These are phyloP conservation scores for Torulaspora pretoriensis DNA, from an alignment of 1,139 yeast species.

Conservation along the genomic window DNA sequence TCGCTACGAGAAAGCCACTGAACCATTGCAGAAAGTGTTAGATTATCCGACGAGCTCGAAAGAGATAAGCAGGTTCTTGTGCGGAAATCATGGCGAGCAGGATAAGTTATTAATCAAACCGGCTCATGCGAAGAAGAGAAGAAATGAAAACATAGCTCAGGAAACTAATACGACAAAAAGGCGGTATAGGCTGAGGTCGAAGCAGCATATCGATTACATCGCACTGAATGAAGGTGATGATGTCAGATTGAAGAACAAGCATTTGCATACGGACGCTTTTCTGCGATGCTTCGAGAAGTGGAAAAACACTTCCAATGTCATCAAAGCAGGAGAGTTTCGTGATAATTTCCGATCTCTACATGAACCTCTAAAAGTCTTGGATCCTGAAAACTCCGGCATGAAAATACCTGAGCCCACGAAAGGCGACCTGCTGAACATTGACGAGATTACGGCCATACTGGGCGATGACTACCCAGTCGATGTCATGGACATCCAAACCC, in stretches of 20 bases:
- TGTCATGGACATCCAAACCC: conserved; percentile 88
- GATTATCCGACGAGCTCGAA: conserved; percentile 13
- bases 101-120: conserved; percentile 9
- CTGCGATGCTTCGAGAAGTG: conserved; percentile 23
- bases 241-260: conserved; percentile 53
- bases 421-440: conserved; percentile 25
- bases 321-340: conserved; percentile 39
- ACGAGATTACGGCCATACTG: conserved; percentile 52
- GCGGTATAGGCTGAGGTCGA: conserved; percentile 30
- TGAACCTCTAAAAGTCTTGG: conserved; percentile 41
- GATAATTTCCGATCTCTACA: conserved; percentile 37
- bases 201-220: conserved; percentile 62
- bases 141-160: conserved; percentile 2
- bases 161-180: conserved; percentile 7
- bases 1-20: conserved; percentile 6
- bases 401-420: conserved; percentile 44
- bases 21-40: background rate
- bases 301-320: conserved; percentile 21
- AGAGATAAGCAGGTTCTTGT: conserved; percentile 17
- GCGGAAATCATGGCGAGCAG: conserved; percentile 16
- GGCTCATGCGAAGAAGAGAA: conserved; percentile 8
- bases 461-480: conserved; percentile 67
- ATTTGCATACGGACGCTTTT: conserved; percentile 53
- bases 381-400: conserved; percentile 36
- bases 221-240: conserved; percentile 76